Conservation (phyloP, 2,329 filamentous ascomycete genomes). For the Neonectria faginata region DNA sequence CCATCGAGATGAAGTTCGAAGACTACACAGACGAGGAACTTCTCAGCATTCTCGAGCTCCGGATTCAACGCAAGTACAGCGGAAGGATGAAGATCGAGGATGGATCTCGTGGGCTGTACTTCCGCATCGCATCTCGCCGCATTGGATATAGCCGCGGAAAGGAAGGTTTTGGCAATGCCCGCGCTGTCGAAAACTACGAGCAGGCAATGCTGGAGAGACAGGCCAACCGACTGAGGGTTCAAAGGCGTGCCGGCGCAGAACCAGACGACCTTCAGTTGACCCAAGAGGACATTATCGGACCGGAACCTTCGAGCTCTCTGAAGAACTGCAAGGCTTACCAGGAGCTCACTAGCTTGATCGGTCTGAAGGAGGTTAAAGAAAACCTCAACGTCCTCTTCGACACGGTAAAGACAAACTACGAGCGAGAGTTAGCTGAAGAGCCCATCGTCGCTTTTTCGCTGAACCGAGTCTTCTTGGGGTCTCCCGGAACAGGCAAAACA, state of each 20-base stretch:
- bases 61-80: constrained; percentile 66
- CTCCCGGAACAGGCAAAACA: constrained; percentile 81
- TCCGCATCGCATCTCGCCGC: constrained; percentile 70
- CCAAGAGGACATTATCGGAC: constrained; percentile 78
- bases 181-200: constrained; percentile 73
- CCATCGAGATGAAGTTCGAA: constrained; percentile 71
- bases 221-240: constrained; percentile 62
- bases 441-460: constrained; percentile 69
- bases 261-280: constrained; percentile 71
- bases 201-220: constrained; percentile 68
- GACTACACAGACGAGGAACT: constrained; percentile 78
- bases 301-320: constrained; percentile 69
- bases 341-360: constrained; percentile 68
- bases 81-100: constrained; percentile 69
- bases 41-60: constrained; percentile 66
- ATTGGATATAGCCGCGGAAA: constrained; percentile 71
- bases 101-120: constrained; percentile 69
- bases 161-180: constrained; percentile 79
- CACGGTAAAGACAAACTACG: constrained; percentile 72
- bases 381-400: constrained; percentile 70
- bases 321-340: constrained; percentile 66
- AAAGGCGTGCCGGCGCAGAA: constrained; percentile 54
- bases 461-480: constrained; percentile 77
- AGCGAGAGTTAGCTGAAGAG: constrained; percentile 72
- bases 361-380: constrained; percentile 71